Evolutionary conservation across 202 grass and related monocot species (phyloP).

Genomic region (Zoysia matrella): DNA sequence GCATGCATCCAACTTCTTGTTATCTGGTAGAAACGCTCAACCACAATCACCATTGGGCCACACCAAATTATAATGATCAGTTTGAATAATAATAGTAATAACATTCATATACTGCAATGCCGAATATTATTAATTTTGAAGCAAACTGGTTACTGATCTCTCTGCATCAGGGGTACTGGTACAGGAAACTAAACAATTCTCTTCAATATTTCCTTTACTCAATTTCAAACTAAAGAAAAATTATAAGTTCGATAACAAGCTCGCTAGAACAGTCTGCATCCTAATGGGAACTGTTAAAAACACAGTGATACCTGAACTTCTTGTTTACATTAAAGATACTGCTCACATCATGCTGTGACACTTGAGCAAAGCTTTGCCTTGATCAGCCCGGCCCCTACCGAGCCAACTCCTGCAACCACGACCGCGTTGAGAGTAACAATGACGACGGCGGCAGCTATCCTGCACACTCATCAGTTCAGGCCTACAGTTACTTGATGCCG

Average conservation of each 20-base stretch:
- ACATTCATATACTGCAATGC: not conserved
- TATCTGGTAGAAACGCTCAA: not conserved
- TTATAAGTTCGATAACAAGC: not conserved
- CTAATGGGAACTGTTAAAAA: not conserved
- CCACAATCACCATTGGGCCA: not conserved
- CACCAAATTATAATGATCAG: not conserved
- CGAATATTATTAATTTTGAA: constrained; percentile 23
- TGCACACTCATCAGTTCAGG: not conserved
- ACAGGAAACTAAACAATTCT: not conserved
- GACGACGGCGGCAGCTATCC: constrained; percentile 5
- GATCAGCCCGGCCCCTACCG: not conserved
- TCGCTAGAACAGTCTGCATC: not conserved
- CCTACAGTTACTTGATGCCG: not conserved
- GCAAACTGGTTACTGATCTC: constrained; percentile 6
- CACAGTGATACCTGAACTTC: not conserved
- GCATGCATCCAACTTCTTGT: not conserved
- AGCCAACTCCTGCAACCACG: constrained; percentile 13
- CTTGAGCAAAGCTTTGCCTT: constrained; percentile 25
- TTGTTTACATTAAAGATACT: not conserved
- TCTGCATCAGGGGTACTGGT: constrained; percentile 5
- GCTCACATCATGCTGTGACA: constrained; percentile 33
- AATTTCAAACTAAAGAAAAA: not conserved
- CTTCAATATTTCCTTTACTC: not conserved
- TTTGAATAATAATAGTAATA: not conserved
- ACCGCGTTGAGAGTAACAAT: constrained; percentile 2